These are phyloP conservation scores for Kodamaea laetipori DNA, from an alignment of 805 yeast species.

Conservation along the genomic window DNA sequence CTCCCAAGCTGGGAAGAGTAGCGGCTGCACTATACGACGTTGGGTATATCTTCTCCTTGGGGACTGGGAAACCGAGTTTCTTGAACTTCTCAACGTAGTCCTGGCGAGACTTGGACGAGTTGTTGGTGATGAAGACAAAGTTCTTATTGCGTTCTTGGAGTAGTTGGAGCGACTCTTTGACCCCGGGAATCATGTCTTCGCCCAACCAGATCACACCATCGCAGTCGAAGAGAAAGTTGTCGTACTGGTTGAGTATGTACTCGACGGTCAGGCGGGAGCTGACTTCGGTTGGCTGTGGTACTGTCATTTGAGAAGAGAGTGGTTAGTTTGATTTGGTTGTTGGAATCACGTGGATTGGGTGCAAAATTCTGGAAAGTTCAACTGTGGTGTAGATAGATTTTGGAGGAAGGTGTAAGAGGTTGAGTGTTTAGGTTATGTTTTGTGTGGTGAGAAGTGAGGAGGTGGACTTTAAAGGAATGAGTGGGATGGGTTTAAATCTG, in stretches of 20 bases:
- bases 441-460: too few species aligned
- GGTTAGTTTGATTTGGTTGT: not conserved
- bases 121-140: constrained; percentile 40
- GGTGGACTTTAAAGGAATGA: too few species aligned
- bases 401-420: too few species aligned
- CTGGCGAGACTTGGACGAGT: constrained; percentile 38
- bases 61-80: constrained; percentile 31
- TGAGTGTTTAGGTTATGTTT: too few species aligned
- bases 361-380: not conserved
- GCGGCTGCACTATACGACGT: constrained; percentile 41
- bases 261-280: not conserved
- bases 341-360: not conserved
- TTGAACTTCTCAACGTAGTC: constrained; percentile 35
- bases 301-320: constrained; percentile 8
- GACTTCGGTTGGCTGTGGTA: constrained; percentile 3
- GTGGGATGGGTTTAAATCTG: too few species aligned
- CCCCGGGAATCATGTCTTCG: constrained; percentile 36
- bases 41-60: constrained; percentile 35
- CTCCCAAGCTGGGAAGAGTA: constrained; percentile 18
- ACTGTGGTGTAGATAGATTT: too few species aligned
- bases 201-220: constrained; percentile 48
- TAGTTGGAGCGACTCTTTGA: constrained; percentile 26
- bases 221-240: constrained; percentile 44
- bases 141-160: constrained; percentile 27
- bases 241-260: constrained; percentile 29